Base-by-base conservation (phyloP, 139 green algal species). In the Tetraselmis chui region DNA sequence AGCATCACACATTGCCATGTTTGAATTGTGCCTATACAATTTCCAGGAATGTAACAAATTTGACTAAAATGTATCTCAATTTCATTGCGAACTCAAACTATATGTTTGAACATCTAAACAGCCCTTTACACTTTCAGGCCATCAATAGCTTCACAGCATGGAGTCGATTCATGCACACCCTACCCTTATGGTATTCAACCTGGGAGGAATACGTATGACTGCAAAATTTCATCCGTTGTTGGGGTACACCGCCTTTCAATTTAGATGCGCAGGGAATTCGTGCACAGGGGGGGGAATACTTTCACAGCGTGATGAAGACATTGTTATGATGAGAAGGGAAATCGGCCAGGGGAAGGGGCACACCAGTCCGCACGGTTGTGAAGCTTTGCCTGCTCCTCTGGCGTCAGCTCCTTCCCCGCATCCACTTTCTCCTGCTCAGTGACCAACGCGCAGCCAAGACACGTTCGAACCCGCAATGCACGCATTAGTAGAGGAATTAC, bases 381-480 rank as follows among this genome's bases (percentile, higher is more conserved):
- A 75, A 93, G 79, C 84, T 93, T 93, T 1, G 88, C 84, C 80
- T 86, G 28, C 78, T 93, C 88, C 29, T 90, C 83, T 0, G 29
- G 58, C 2, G 85, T 88, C 32, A 93, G 81, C 28, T 78, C 29
- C 25, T 86, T 81, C 1, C 89, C 88, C 27, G 67, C 78, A 1
- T 76, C 78, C 59, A 75, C 5, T 79, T 89, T 86, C 30, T 85
- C 78, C 25, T 58, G 59, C 76, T 23, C 76, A 32, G 29, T 79
- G 76, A 29, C 76, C 29, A 2, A 32, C 29, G 29, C 27, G 76
- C 76, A 79, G 18, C 23, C 1, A 23, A 18, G 2, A 31, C 29
- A 59, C 29, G 1, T 26, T 23, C 76, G 76, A 24, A 67, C 45
- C 5, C 45, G 18, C 45, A 67, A 5, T n/a, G n/a, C n/a, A n/a